Evolutionary conservation across 2,329 filamentous ascomycete species (phyloP).

Genomic region (Aureobasidium mangrovei): DNA sequence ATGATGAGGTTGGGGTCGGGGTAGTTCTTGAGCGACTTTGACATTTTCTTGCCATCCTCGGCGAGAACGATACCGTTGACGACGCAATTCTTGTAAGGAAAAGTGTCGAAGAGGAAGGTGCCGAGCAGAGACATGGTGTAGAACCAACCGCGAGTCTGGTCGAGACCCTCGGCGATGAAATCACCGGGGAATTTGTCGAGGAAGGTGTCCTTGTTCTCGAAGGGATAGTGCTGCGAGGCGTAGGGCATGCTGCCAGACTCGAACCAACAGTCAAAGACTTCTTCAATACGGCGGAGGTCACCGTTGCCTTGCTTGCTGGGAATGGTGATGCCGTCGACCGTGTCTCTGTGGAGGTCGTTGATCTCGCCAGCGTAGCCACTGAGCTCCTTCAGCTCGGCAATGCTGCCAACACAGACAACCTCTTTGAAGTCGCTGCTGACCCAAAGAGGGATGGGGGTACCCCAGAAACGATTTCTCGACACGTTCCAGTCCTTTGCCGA

Average conservation of each 20-base stretch:
- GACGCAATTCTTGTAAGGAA: constrained; percentile 93
- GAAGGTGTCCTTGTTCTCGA: constrained; percentile 73
- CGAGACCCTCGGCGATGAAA: constrained; percentile 87
- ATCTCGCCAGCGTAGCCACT: constrained; percentile 81
- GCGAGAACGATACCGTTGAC: constrained; percentile 91
- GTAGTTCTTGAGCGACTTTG: constrained; percentile 92
- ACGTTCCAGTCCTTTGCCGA: constrained; percentile 95
- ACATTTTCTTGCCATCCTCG: constrained; percentile 98
- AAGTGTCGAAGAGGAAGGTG: constrained; percentile 73
- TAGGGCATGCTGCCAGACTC: constrained; percentile 96
- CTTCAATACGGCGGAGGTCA: constrained; percentile 66
- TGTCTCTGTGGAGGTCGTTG: constrained; percentile 81
- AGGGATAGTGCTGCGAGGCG: constrained; percentile 82
- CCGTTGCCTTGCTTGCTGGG: constrained; percentile 84
- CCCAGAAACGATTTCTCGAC: constrained; percentile 90
- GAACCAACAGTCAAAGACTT: constrained; percentile 96
- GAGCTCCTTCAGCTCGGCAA: constrained; percentile 72
- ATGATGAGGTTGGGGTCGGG: constrained; percentile 79
- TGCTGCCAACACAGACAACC: constrained; percentile 74
- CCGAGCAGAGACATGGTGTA: constrained; percentile 86
- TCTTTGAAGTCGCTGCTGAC: constrained; percentile 83
- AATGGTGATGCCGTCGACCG: constrained; percentile 89
- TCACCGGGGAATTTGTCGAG: constrained; percentile 78
- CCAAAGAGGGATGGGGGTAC: constrained; percentile 87
- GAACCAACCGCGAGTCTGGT: constrained; percentile 95